phyloP scores from a whole-genome alignment of 805 yeast genomes.

The Candida golubevii region DNA sequence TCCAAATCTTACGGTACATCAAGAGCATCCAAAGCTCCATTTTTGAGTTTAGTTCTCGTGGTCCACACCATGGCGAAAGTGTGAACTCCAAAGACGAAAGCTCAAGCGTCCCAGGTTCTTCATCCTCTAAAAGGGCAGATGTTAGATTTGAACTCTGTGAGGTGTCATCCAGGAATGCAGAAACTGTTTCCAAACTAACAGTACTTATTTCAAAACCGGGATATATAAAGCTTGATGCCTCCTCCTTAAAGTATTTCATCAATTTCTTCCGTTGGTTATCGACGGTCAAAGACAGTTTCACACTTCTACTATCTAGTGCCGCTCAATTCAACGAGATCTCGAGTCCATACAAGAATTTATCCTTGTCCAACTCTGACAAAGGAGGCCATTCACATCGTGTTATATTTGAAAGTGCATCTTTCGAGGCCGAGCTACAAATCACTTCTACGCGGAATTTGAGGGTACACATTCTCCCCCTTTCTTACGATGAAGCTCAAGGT shows the following conservation, averaged over 20 bases:
- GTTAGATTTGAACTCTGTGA: constrained; percentile 47
- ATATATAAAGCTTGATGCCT: constrained; percentile 17
- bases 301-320: neutral
- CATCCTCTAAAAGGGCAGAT: constrained; percentile 38
- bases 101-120: neutral
- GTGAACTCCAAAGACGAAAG: neutral
- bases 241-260: constrained; percentile 22
- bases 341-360: neutral
- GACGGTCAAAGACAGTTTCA: constrained; percentile 13
- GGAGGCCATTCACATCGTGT: constrained; percentile 18
- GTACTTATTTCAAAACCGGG: constrained; percentile 43
- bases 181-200: constrained; percentile 29
- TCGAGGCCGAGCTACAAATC: constrained; percentile 23
- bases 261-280: constrained; percentile 24
- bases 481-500: constrained; percentile 30
- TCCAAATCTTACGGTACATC: constrained; percentile 23
- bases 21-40: constrained; percentile 21
- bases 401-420: constrained; percentile 38
- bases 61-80: too few species aligned
- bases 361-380: too few species aligned
- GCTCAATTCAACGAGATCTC: neutral
- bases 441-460: constrained; percentile 18
- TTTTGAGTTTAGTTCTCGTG: too few species aligned
- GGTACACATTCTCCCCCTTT: constrained; percentile 39
- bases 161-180: neutral